Conservation (phyloP, 1,284 basidiomycete genomes). For the Fomitopsis betulina region DNA sequence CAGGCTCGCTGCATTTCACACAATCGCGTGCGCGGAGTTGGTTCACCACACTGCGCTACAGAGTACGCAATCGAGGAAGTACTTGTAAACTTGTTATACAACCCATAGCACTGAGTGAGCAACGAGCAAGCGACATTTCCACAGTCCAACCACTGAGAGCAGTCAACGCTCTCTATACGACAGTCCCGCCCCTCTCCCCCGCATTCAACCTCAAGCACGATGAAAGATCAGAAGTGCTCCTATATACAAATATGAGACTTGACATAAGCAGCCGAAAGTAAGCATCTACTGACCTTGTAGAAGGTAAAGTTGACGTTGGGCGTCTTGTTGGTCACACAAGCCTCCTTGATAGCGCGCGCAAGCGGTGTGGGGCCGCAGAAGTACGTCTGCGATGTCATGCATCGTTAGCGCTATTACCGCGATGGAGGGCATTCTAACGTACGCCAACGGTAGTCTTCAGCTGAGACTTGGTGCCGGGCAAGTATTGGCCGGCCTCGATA, state of each 20-base stretch:
- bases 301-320: conserved; percentile 69
- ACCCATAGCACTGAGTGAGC: not conserved
- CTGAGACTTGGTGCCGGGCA: conserved; percentile 72
- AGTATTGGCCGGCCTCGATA: conserved; percentile 75
- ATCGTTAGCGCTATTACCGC: not conserved
- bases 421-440: conserved; percentile 25
- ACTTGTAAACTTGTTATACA: not conserved
- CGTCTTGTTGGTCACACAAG: conserved; percentile 50
- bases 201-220: not conserved
- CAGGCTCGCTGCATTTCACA: not conserved
- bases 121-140: not conserved
- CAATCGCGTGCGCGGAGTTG: not conserved
- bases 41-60: not conserved
- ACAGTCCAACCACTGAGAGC: not conserved
- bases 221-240: conserved; percentile 55
- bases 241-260: conserved; percentile 17
- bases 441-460: conserved; percentile 80
- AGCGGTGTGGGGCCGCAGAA: conserved; percentile 78
- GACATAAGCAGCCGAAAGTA: not conserved
- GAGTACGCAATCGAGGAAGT: not conserved
- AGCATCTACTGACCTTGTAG: conserved; percentile 52
- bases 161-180: not conserved
- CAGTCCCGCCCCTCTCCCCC: not conserved
- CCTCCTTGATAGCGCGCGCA: conserved; percentile 71
- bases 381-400: conserved; percentile 53